Conservation (phyloP, 768 basidiomycete genomes). For the Rossbeevera mucosa region DNA sequence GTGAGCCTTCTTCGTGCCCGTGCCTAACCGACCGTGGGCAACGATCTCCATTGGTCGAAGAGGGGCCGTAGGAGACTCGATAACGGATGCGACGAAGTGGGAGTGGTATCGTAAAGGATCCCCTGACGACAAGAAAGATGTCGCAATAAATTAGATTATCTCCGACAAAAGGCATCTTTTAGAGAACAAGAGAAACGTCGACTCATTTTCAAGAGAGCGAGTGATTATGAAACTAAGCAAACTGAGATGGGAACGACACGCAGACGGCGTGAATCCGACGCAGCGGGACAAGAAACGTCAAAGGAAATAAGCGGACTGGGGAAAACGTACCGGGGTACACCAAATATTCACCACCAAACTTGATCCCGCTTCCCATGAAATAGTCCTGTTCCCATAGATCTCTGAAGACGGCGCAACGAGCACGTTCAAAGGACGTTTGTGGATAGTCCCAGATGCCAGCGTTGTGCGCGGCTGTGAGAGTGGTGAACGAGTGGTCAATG, state of each 20-base stretch:
- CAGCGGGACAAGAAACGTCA: not conserved
- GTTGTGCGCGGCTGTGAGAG: conserved; percentile 54
- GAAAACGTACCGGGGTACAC: conserved; percentile 82
- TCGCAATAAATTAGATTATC: conserved; percentile 3
- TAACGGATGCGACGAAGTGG: conserved; percentile 85
- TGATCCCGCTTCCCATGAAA: conserved; percentile 85
- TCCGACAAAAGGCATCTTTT: not conserved
- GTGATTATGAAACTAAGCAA: not conserved
- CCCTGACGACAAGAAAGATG: conserved; percentile 42
- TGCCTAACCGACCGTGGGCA: conserved; percentile 91
- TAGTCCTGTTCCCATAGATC: conserved; percentile 80
- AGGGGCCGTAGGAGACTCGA: conserved; percentile 53
- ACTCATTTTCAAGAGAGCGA: not conserved
- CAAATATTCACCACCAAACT: conserved; percentile 94
- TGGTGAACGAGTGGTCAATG: conserved; percentile 40
- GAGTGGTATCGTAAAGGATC: conserved; percentile 96
- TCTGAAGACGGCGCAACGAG: conserved; percentile 74
- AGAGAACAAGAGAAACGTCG: not conserved
- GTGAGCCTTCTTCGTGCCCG: conserved; percentile 96
- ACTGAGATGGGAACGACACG: not conserved
- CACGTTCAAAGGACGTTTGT: conserved; percentile 55
- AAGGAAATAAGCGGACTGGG: not conserved
- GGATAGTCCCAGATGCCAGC: conserved; percentile 82
- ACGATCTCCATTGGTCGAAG: conserved; percentile 91
- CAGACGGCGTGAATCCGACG: not conserved